Evolutionary conservation across 345 rosid species (phyloP), one percentile per base, ranked within the genome.

Genomic region (Excoecaria cochinchinensis): DNA sequence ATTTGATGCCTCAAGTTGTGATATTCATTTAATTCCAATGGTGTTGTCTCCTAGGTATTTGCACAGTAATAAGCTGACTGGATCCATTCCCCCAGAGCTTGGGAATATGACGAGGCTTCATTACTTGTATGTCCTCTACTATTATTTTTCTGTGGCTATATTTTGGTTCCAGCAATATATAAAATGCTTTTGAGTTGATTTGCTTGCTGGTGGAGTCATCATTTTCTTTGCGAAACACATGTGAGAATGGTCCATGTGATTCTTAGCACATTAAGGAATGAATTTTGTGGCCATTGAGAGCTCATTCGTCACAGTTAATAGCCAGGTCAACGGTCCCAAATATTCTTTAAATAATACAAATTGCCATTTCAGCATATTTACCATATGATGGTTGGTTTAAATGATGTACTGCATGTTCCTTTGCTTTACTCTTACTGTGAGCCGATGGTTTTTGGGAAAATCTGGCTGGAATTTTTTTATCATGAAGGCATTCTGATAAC

Each of bases 51-150:
- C 62, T 60, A 93, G 99, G 87, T 95, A 95, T 79, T 83, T 95
- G 85, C 93, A 93, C 58, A 82, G 90, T 44, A 95, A 95, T 85
- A 89, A 81, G 87, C 84, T 95, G 77, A 86, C 91, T 9, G 98
- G 97, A 82, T 72, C 87, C 19, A 89, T 95, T 78, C 99, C 97
- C 58, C 93, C 96, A 0, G 98, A 93, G 88, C 94, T 93, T 19
- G 98, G 98, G 77, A 93, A 95, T 83, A 95, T 95, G 99, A 87
- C 98, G 14, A 91, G 87, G 82, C 97, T 95, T 72, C 97, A 91
- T 81, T 95, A 95, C 90, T 77, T 95, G 99, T 95, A 89, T 1
- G 87, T 44, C 10, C 61, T 40, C 57, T 64, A 24, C 24, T 60
- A 15, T 25, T 14, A 16, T 52, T 69, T 66, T 36, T 47, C 58